Evolutionary conservation across 768 basidiomycete genomes (phyloP), one percentile per base, ranked within the genome.

Genomic region (Gloeophyllum trabeum): DNA sequence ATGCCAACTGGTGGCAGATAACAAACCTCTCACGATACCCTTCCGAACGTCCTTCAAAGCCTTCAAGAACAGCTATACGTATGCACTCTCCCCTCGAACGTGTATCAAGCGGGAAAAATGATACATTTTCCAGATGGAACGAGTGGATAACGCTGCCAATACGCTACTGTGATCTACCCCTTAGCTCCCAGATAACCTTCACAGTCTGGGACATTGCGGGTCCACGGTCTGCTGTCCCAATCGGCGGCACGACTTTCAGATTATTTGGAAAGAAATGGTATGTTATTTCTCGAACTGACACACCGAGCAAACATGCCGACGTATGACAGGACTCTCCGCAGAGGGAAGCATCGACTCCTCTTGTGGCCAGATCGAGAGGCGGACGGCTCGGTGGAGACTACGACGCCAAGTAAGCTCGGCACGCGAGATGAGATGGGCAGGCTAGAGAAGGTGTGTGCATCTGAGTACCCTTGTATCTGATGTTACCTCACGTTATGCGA

Each of bases 161-260:
- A 54, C 79, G 81, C 22, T 96, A 94, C 50, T 90, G 91, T 47
- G 92, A 96, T 55, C 67, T 99, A n/a, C 90, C 91, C 0, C 61
- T 90, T 38, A 83, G 67, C 56, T 80, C 91, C 1, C 92, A 96
- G 52, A 71, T 99, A 40, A 83, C 86, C 0, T 85, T 98, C 53
- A 98, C 96, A 0, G 82, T 97, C 5, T 97, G 91, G 87, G 93
- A 98, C 55, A 92, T 92, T 45, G 84, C 79, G 26, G 85, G 87
- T 0, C 81, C 90, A 19, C 73, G 88, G 5, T 66, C 73, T 36
- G 79, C 88, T 2, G 69, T 76, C 14, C 86, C 92, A 4, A 81
- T 97, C 3, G 96, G 94, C 23, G 94, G 93, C 1, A 78, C 91
- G 3, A 96, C 91, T 0, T 83, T 98, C 55, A 70, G 77, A 16